Evolutionary conservation across 2,329 filamentous ascomycete species (phyloP).

Genomic region (Paraphoma chrysanthemicola): DNA sequence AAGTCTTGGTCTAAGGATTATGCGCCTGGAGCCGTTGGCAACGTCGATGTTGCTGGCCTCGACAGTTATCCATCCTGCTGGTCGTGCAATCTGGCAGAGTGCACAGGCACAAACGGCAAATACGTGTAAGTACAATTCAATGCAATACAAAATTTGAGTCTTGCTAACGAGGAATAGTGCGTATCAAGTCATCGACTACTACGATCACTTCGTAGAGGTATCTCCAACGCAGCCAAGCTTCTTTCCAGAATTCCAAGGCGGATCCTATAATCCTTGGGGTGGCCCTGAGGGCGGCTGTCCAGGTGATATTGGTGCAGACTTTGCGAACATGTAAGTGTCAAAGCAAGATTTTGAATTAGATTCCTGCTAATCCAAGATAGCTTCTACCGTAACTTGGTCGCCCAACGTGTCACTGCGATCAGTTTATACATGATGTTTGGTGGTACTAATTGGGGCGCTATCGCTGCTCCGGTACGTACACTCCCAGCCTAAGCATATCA

Average conservation of each 20-base stretch:
- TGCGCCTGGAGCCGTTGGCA: slow-evolving; percentile 58
- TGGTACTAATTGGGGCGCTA: slow-evolving; percentile 69
- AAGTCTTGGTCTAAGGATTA: slow-evolving; percentile 69
- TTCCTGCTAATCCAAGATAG: slow-evolving; percentile 8
- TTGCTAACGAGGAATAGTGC: slow-evolving; percentile 46
- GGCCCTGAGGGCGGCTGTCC: slow-evolving; percentile 64
- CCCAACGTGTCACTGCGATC: slow-evolving; percentile 65
- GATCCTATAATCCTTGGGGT: slow-evolving; percentile 68
- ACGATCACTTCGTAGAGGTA: slow-evolving; percentile 54
- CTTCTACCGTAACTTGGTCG: slow-evolving; percentile 69
- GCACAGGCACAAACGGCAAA: slow-evolving; percentile 65
- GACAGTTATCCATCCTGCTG: slow-evolving; percentile 65
- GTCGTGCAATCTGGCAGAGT: slow-evolving; percentile 69
- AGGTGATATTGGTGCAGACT: slow-evolving; percentile 63
- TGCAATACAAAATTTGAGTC: background rate
- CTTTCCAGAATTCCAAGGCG: slow-evolving; percentile 67
- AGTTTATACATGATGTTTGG: slow-evolving; percentile 71
- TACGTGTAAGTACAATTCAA: slow-evolving; percentile 15
- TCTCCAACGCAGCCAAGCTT: slow-evolving; percentile 58
- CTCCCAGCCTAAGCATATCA: too few relatives aligned
- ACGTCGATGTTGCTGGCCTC: slow-evolving; percentile 61
- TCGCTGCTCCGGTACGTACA: slow-evolving; percentile 57
- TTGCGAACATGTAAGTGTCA: slow-evolving; percentile 59
- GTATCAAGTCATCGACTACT: slow-evolving; percentile 59
- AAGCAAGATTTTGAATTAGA: too few relatives aligned